Evolutionary conservation across 768 basidiomycete genomes (phyloP).

Genomic region (Amanita subjunquillea): DNA sequence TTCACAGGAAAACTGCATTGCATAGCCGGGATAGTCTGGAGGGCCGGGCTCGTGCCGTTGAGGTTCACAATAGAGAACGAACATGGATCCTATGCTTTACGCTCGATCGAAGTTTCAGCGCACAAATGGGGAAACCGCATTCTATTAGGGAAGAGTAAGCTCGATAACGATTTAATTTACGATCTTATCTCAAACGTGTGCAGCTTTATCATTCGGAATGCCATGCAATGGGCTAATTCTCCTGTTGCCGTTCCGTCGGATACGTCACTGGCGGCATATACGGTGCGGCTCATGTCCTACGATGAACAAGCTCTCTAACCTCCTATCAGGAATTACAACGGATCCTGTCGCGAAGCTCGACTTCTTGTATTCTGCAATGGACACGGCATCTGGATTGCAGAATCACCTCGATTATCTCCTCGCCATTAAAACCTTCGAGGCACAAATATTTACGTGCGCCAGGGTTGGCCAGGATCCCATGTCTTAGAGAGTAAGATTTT

Average conservation of each 20-base stretch:
- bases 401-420: conserved; percentile 78
- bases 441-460: conserved; percentile 56
- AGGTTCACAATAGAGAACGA: conserved; percentile 90
- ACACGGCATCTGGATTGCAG: conserved; percentile 73
- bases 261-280: conserved; percentile 62
- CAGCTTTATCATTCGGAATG: conserved; percentile 84
- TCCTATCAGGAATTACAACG: conserved; percentile 69
- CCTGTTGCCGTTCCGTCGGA: conserved; percentile 59
- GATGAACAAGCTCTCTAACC: conserved; percentile 5
- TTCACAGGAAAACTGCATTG: conserved; percentile 77
- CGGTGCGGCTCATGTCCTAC: conserved; percentile 35
- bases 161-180: background rate
- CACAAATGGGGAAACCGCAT: conserved; percentile 96
- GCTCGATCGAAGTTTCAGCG: conserved; percentile 82
- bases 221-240: conserved; percentile 62
- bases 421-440: conserved; percentile 75
- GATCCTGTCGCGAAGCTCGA: conserved; percentile 84
- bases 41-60: conserved; percentile 64
- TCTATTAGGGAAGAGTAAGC: conserved; percentile 89
- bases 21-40: conserved; percentile 64
- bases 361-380: conserved; percentile 78
- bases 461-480: conserved; percentile 36
- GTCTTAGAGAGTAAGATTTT: conserved; percentile 20
- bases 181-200: conserved; percentile 7
- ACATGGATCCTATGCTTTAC: conserved; percentile 88